Evolutionary conservation across 2,329 filamentous ascomycete species (phyloP), one percentile per base, ranked within the genome.

Genomic region (Talaromyces piceae): DNA sequence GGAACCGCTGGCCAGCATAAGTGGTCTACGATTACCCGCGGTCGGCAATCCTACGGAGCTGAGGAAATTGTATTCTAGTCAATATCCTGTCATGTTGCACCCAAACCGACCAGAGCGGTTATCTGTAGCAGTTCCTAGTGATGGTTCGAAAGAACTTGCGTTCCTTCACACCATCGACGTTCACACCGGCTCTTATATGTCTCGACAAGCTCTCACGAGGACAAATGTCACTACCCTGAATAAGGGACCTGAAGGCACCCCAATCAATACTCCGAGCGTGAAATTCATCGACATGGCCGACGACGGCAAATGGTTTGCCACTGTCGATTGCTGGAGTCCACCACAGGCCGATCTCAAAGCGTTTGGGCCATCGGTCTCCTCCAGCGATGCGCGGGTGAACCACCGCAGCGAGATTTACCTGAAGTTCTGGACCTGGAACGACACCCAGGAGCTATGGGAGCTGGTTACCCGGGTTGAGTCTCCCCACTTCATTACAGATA

Each of bases 231-330:
- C 91, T 0, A 86, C 88, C 53, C 73, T 87, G 57, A 94, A 89
- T 60, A 76, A 86, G 37, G 86, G 84, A 6, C 84, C 84, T 12
- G 84, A 86, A 57, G 83, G 87, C 4, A 78, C 81, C 47, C 77
- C 80, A 4, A 81, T 97, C 46, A 77, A 81, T 12, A 87, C 95
- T 59, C 91, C 93, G 0, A 81, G 86, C 55, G 80, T 95, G 44
- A 85, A 81, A 5, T 80, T 86, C 51, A 73, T 97, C 47, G 80
- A 84, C 41, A 82, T 93, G 58, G 91, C 87, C 41, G 74, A 79
- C 46, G 86, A 97, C 63, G 91, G 91, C 16, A 78, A 82, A 57
- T 97, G 91, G 91, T 78, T 98, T 52, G 91, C 87, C 4, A 96
- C 89, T 1, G 80, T 95, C 1, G 93, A 98, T 64, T 87, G 91